Percentiles rank a stretch among this genome's conserved stretches.
Conservation (phyloP, 1,139 yeast species). For the Suhomyces bokatorum region DNA sequence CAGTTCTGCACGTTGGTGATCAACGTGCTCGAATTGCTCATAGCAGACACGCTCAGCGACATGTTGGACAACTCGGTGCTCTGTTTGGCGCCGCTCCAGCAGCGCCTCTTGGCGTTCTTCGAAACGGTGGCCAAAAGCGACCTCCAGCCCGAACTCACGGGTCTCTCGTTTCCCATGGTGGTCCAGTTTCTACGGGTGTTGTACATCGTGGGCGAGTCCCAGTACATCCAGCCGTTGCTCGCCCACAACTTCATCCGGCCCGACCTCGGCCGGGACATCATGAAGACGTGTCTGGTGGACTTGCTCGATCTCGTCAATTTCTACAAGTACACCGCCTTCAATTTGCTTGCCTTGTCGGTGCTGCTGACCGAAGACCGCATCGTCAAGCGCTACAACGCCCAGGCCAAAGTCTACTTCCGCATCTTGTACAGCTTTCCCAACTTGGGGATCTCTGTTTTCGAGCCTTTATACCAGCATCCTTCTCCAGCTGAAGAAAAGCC, state of each 20-base stretch:
- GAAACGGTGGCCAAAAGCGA: conserved; percentile 6
- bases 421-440: conserved; percentile 30
- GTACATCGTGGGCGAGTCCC: conserved; percentile 29
- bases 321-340: conserved; percentile 36
- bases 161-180: conserved; percentile 20
- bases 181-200: conserved; percentile 23
- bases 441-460: conserved; percentile 18
- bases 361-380: conserved; percentile 11
- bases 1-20: conserved; percentile 14
- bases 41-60: conserved; percentile 16
- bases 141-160: conserved; percentile 6
- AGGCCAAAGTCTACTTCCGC: conserved; percentile 32
- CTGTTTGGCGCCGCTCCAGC: conserved; percentile 14
- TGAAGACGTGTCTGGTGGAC: conserved; percentile 19
- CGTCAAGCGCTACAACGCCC: conserved; percentile 14
- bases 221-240: conserved; percentile 21
- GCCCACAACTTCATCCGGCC: conserved; percentile 5
- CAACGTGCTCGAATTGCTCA: conserved; percentile 18
- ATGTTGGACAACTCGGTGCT: conserved; percentile 10
- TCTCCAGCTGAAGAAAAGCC: conserved; percentile 5
- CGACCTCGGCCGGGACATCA: conserved; percentile 12
- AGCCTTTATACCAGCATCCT: conserved; percentile 8
- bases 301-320: conserved; percentile 26
- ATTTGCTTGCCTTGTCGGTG: conserved; percentile 25
- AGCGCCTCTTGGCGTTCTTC: conserved; percentile 10